phyloP scores from a whole-genome alignment of 345 rosid species.

The Pseudoturritis turrita region DNA sequence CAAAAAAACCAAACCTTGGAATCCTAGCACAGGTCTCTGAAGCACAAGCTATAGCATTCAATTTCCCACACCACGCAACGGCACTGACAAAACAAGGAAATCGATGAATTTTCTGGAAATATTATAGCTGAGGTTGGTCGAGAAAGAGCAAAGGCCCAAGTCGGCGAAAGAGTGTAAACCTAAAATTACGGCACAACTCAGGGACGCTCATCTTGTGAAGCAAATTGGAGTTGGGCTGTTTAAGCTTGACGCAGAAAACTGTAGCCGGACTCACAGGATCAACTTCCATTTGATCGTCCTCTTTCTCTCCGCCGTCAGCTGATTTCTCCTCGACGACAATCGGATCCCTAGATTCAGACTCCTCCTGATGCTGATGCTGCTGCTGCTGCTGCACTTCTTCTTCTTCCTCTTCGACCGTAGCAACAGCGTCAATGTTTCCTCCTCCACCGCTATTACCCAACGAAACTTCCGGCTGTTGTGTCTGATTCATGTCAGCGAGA shows the following conservation, averaged over 20 bases:
- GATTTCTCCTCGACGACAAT: conserved; percentile 7
- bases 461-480: conserved; percentile 27
- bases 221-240: conserved; percentile 81
- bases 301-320: conserved; percentile 27
- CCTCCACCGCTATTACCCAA: conserved; percentile 10
- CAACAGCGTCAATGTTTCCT: conserved; percentile 15
- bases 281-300: conserved; percentile 67
- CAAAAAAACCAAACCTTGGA: conserved; percentile 53
- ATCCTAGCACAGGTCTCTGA: conserved; percentile 98
- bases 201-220: conserved; percentile 89
- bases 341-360: conserved; percentile 23
- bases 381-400: not conserved
- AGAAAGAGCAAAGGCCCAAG: too few relatives aligned
- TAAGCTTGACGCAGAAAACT: conserved; percentile 80
- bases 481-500: conserved; percentile 50
- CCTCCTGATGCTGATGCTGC: not conserved
- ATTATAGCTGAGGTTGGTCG: too few relatives aligned
- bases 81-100: conserved; percentile 45
- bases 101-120: not conserved
- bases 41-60: conserved; percentile 99
- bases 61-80: conserved; percentile 98
- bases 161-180: too few relatives aligned
- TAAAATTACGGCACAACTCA: conserved; percentile 84
- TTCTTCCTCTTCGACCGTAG: not conserved
- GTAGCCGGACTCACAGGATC: conserved; percentile 76